Evolutionary conservation across 768 basidiomycete species (phyloP), one percentile per base, ranked within the genome.

Genomic region (Zangia roseola): DNA sequence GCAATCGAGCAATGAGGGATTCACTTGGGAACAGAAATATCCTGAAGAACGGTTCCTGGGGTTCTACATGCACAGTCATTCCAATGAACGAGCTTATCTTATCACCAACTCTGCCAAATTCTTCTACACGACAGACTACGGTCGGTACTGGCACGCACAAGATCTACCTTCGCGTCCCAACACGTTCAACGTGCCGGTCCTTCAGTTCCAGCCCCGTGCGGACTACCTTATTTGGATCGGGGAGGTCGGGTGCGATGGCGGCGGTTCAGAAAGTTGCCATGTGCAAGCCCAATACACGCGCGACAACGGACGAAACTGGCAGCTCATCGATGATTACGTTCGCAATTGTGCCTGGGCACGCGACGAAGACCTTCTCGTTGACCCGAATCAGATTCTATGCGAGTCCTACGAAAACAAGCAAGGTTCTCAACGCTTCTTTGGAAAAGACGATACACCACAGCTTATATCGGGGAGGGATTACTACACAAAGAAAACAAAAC

Each of bases 1-100:
- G 92, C 94, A 97, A 71, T 97, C 93, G 1, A 83, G 82, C 59
- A 97, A 94, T 63, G 94, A 99, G 68, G 97, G 95, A 1, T 93
- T 91, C 68, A 84, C 84, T 0, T 99, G 95, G 94, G 76, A 77
- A 36, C 84, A 82, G 50, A 75, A 85, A 13, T 71, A 65, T 61
- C 76, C 81, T 0, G 74, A 72, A 1, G 74, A 85, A 50, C 79
- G 75, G 14, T 88, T 97, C 73, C 70, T 97, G 30, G 83, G 79
- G 1, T 88, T 97, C 69, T 88, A 88, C 59, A 89, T 94, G 72
- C 95, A 99, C 73, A 71, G 77, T 26, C 88, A 87, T 71, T 68
- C 80, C 17, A 56, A 76, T 40, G 91, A 91, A 52, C 88, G 94
- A 10, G 95, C 94, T 3, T 98, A 90, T 70, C 83, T 98, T 54